Conservation (phyloP, 441 rosid genomes). For the Syzygium syzygioides region DNA sequence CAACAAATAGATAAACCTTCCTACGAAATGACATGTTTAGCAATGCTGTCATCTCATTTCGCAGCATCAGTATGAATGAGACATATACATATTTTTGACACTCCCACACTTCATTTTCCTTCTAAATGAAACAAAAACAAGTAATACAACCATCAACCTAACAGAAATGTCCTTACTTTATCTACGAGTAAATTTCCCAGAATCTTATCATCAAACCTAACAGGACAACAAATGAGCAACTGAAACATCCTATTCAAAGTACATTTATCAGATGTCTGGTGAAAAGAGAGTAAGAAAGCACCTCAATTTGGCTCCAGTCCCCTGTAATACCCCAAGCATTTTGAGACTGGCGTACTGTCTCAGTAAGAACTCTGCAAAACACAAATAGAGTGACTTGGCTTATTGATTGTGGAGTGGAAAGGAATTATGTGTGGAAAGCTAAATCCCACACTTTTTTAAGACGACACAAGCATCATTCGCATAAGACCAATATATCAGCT, state of each 20-base stretch:
- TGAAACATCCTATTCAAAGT: not conserved
- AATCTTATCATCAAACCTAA: not conserved
- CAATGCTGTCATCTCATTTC: not conserved
- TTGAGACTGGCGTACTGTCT: constrained; percentile 66
- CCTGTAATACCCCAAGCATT: constrained; percentile 44
- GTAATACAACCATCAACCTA: not conserved
- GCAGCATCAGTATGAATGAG: not conserved
- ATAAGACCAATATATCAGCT: not conserved
- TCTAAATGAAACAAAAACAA: not conserved
- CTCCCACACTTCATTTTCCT: not conserved
- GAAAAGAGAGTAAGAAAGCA: constrained; percentile 4
- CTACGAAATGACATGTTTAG: not conserved
- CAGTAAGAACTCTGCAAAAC: constrained; percentile 60
- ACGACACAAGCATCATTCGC: not conserved
- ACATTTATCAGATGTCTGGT: not conserved
- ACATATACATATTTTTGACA: not conserved
- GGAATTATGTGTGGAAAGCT: not conserved
- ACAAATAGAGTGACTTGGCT: not conserved
- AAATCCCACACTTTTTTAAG: not conserved
- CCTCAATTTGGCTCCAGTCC: constrained; percentile 80
- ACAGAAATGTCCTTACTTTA: not conserved
- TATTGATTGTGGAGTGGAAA: not conserved
- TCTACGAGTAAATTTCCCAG: not conserved
- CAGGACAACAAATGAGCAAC: not conserved
- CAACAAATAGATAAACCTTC: not conserved